Evolutionary conservation across 2,329 filamentous ascomycete genomes (phyloP), one percentile per base, ranked within the genome.

Genomic region (Domatiomyces catenatus): DNA sequence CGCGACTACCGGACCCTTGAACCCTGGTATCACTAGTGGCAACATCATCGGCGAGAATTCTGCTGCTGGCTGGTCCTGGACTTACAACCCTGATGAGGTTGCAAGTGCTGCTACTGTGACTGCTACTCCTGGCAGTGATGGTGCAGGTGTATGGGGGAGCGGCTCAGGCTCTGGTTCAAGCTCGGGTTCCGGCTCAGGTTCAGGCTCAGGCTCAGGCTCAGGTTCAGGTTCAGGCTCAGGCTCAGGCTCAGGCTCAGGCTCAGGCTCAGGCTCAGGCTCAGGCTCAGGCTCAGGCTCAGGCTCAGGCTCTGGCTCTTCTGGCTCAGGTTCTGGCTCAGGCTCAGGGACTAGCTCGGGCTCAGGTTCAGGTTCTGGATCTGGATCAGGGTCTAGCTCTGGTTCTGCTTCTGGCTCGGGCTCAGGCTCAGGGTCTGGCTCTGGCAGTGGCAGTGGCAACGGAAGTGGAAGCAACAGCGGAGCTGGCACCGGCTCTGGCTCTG

Each of bases 401-500:
- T n/a, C 5, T 6, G 43, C 2, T 6, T n/a, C 3, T n/a, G 43
- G 43, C n/a, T 12, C 10, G 4, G 43, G 43, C n/a, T n/a, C 3
- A 4, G 22, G 43, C 22, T n/a, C 3, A 5, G 43, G 43, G 12
- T n/a, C 3, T 10, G 43, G 43, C 43, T n/a, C 3, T 19, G 43
- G 12, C n/a, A 45, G n/a, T 10, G 43, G 43, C 10, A 20, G 8
- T 6, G 43, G 43, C 43, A 20, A 19, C 15, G 32, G 28, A 15
- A 42, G 19, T 26, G 43, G 43, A 6, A 46, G 42, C 42, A 50
- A 46, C 48, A 50, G 48, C 2, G 58, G 59, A 36, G 56, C 48
- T 49, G 51, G 45, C 10, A 50, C 44, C 36, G 52, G 53, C 17
- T 50, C 53, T 20, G 53, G 58, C 47, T 56, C 48, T 47, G 50